Evolutionary conservation across 495 filamentous ascomycete species (phyloP), one percentile per base, ranked within the genome.

Genomic region (Schizothecium vesticola): DNA sequence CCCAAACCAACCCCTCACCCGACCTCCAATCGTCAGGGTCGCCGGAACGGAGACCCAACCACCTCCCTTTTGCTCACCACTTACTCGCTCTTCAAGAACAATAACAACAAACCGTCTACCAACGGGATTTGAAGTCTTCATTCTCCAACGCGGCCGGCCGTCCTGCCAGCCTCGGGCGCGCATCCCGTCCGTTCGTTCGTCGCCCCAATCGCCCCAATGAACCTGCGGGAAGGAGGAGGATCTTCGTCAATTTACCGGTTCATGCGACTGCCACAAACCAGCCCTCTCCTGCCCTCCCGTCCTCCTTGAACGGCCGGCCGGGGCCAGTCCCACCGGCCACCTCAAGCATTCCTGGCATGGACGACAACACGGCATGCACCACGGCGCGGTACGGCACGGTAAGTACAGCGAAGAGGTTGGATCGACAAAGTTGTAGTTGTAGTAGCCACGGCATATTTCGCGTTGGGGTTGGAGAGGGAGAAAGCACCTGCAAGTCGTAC

Each of bases 161-260:
- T 2, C 26, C 26, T 2, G 26, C 26, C 57, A 24, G 57, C 8
- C n/a, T n/a, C n/a, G n/a, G n/a, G n/a, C n/a, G n/a, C n/a, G n/a
- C n/a, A n/a, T n/a, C n/a, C n/a, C n/a, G n/a, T n/a, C n/a, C n/a
- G n/a, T n/a, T n/a, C n/a, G n/a, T n/a, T n/a, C n/a, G n/a, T n/a
- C 26, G 29, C 13, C 13, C 11, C 2, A 22, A 19, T 7, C 11
- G 10, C 24, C 31, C 12, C 36, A 63, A 63, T 13, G 12, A 3
- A 36, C 11, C 31, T 2, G 25, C 33, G 23, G 13, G 22, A 55
- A n/a, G 61, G 8, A n/a, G 61, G 31, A 25, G 33, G 29, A 29
- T 31, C 61, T 16, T 51, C 11, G 11, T 12, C 29, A 57, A 51
- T 65, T 58, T 65, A 25, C 64, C 51, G 55, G 26, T 65, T 65